Conservation (phyloP, 169 alveolate genomes). For the Cryptosporidium baileyi region DNA sequence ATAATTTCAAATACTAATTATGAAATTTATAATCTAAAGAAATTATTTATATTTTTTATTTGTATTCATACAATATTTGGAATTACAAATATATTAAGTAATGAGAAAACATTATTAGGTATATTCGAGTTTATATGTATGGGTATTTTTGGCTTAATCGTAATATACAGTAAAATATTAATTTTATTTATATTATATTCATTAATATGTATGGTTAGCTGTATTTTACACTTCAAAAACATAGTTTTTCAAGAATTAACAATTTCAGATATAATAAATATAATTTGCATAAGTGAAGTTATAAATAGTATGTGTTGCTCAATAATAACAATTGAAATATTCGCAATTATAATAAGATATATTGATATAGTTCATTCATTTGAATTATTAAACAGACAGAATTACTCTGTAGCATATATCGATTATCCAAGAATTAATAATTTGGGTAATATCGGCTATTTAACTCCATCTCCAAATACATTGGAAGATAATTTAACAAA, state of each 20-base stretch:
- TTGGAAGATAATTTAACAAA: too few relatives aligned
- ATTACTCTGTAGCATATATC: not conserved
- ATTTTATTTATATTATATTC: conserved; percentile 8
- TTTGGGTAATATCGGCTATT: not conserved
- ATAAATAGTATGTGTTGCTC: conserved; percentile 5
- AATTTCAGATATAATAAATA: conserved; percentile 8
- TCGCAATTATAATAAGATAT: not conserved
- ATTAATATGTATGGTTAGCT: not conserved
- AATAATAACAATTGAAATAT: conserved; percentile 5
- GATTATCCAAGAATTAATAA: not conserved
- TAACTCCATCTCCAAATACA: too few relatives aligned
- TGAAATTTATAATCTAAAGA: not conserved
- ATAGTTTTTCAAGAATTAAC: not conserved
- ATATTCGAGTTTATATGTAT: conserved; percentile 1
- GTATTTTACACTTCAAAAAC: not conserved
- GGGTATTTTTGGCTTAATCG: not conserved
- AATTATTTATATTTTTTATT: not conserved
- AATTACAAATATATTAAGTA: not conserved
- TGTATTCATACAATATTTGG: conserved; percentile 5
- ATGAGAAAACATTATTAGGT: not conserved
- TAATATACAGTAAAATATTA: not conserved
- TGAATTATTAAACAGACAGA: not conserved
- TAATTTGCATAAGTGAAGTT: conserved; percentile 6
- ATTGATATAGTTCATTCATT: not conserved
- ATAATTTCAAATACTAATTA: not conserved